Percentiles rank a stretch among this genome's conserved stretches.
These are phyloP conservation scores for Beverwykella pulmonaria DNA, from an alignment of 495 filamentous ascomycete species.

Conservation along the genomic window DNA sequence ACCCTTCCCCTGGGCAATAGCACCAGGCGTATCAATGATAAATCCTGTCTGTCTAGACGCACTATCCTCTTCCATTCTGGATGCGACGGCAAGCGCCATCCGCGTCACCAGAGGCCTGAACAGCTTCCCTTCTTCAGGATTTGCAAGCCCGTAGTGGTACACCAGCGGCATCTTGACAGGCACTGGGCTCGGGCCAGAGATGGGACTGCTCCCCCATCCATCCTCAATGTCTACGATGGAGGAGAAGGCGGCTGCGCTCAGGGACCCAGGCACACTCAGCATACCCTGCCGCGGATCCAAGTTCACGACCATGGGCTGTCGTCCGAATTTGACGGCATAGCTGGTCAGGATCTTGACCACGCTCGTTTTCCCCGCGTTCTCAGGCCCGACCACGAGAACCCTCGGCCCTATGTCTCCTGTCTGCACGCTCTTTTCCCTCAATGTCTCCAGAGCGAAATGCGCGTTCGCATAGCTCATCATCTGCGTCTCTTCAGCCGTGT, in stretches of 20 bases:
- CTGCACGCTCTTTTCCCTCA: conserved; percentile 55
- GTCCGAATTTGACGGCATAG: conserved; percentile 75
- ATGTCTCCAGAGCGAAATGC: conserved; percentile 78
- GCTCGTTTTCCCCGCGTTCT: conserved; percentile 82
- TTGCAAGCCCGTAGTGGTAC: conserved; percentile 82
- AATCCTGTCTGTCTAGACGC: conserved; percentile 71
- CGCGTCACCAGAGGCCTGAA: conserved; percentile 75
- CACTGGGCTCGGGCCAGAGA: conserved; percentile 80
- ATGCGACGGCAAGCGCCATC: conserved; percentile 76
- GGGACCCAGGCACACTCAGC: conserved; percentile 78
- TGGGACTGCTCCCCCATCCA: conserved; percentile 88
- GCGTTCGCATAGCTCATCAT: conserved; percentile 82
- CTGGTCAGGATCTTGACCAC: conserved; percentile 77
- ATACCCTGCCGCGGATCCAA: conserved; percentile 84
- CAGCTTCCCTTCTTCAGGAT: conserved; percentile 72
- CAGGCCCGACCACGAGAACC: conserved; percentile 81
- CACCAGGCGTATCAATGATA: conserved; percentile 82
- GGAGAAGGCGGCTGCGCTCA: conserved; percentile 81
- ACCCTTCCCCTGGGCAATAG: conserved; percentile 63
- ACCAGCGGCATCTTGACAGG: conserved; percentile 90
- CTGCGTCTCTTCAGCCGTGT: conserved; percentile 81
- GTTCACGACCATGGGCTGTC: conserved; percentile 82
- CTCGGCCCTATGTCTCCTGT: conserved; percentile 62
- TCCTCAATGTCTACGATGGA: conserved; percentile 87
- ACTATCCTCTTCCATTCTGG: conserved; percentile 76